A percentile compares a stretch with the other conserved stretches of the same genome.
These are phyloP conservation scores for Alisma plantagoaquatica DNA, from an alignment of 106 monocot species.

Conservation along the genomic window DNA sequence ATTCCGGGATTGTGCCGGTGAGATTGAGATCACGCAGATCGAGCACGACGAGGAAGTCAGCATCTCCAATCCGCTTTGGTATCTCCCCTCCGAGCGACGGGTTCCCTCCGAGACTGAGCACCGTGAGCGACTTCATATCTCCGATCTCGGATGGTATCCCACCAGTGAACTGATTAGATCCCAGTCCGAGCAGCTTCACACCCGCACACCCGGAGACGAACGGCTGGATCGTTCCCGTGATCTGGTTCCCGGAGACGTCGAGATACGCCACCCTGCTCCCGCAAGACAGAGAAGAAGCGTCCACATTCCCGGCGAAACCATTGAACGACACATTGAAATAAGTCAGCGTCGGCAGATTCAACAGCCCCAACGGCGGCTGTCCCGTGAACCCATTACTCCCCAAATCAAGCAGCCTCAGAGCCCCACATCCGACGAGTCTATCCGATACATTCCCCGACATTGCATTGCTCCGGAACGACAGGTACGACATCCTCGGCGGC, in stretches of 20 bases:
- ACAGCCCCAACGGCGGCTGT: constrained; percentile 44
- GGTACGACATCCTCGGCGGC: constrained; percentile 37
- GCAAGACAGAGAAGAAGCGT: constrained; percentile 31
- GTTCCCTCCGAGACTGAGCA: constrained; percentile 42
- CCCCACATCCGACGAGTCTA: constrained; percentile 40
- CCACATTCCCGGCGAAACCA: constrained; percentile 41
- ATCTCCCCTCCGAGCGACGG: constrained; percentile 45
- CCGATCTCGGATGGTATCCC: constrained; percentile 52
- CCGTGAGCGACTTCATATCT: constrained; percentile 40
- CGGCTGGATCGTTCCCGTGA: constrained; percentile 40
- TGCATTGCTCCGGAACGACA: constrained; percentile 62
- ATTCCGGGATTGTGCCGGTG: constrained; percentile 52
- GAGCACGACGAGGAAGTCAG: constrained; percentile 49
- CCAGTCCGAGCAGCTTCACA: constrained; percentile 47
- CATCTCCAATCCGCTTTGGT: constrained; percentile 39
- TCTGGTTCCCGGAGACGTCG: constrained; percentile 51
- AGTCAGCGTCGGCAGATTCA: constrained; percentile 47
- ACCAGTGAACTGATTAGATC: constrained; percentile 46
- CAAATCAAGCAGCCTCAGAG: constrained; percentile 61
- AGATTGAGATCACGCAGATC: constrained; percentile 58
- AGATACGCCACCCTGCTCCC: constrained; percentile 35
- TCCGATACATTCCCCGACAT: constrained; percentile 51
- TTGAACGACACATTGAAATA: constrained; percentile 80
- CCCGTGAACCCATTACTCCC: constrained; percentile 68
- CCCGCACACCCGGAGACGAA: constrained; percentile 40